Evolutionary conservation across 2,329 filamentous ascomycete species (phyloP), one percentile per base, ranked within the genome.

Genomic region (Macrophomina tecta): DNA sequence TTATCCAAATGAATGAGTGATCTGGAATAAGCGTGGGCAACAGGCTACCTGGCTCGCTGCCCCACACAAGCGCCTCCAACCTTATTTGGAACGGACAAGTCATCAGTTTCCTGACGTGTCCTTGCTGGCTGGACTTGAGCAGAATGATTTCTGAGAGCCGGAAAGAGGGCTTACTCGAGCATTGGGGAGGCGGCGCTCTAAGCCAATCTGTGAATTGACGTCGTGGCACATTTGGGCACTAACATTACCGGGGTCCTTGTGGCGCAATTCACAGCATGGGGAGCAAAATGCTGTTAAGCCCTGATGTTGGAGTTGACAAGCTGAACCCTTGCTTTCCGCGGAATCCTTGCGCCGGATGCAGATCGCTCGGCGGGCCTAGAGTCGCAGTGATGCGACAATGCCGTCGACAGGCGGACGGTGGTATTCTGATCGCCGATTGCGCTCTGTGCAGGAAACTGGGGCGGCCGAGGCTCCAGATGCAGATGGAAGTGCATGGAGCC

Each of bases 291-390:
- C 23, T 23, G 23, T 23, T 23, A 23, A 23, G 23, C 36, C 36
- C 36, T 53, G 49, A 16, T 40, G 30, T 14, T 55, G 16, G 52
- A 18, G 34, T 2, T 38, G 36, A n/a, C 28, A 32, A 45, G 42
- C 42, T 45, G 42, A 46, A 28, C 32, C 36, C 40, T 46, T 60
- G 55, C 55, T 60, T 60, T 48, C 8, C 14, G 49, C 16, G 49
- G 14, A 36, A 34, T 53, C 49, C 28, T 36, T 36, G 30, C n/a
- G 49, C 28, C 30, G 49, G 49, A 12, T 30, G 49, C 49, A 36
- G 49, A 34, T 53, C 30, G n/a, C 16, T 53, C 28, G 16, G 14
- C 12, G 18, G n/a, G 46, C n/a, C n/a, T 16, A 12, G 46, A 45
- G 42, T n/a, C 11, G 42, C 6, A 45, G 42, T 45, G 42, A 45